Base-by-base conservation (phyloP, 192 early-diverging fungal species). In the Coemansia sp. region DNA sequence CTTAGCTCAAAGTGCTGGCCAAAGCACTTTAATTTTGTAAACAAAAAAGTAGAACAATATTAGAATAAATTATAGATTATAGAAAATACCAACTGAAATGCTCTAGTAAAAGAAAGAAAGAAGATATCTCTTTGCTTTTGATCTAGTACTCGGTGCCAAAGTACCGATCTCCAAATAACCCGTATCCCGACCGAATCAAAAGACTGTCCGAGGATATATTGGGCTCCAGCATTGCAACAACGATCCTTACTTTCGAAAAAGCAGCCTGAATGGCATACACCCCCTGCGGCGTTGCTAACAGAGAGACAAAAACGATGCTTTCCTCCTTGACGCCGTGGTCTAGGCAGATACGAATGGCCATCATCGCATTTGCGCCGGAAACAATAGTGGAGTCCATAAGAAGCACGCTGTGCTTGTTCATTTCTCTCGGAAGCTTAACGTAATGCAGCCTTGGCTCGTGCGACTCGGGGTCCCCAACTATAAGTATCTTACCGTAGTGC, bases 361-460 rank as follows among this genome's bases (percentile, higher is more conserved):
- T 98, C 83, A 98, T 68, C 5, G 94, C 95, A 7, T 93, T 93
- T 6, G 95, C 95, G 40, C 96, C 96, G 9, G 94, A 95, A 5
- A 91, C 91, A 13, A 95, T 87, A 43, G 91, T 90, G n/a, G 94
- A 90, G 78, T 98, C 95, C 83, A 90, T 90, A 47, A 96, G 77
- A 47, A 96, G 65, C 4, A 95, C 90, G 39, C 87, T 80, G 56
- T 83, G 84, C 32, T 86, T 43, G 8, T 71, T 58, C 32, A 94
- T 88, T 39, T 89, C 81, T 1, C 76, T 70, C 2, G 94, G 94
- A 3, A 97, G 80, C 61, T 92, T 94, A 68, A 82, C 89, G 65
- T 95, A 95, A 77, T 96, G 93, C 58, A 98, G 74, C 65, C 93
- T 84, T 49, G 95, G 95, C 67, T 98, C 96, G 45, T 91, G 91